Conservation (phyloP, 192 early-diverging fungal genomes). For the Coemansia sp. region DNA sequence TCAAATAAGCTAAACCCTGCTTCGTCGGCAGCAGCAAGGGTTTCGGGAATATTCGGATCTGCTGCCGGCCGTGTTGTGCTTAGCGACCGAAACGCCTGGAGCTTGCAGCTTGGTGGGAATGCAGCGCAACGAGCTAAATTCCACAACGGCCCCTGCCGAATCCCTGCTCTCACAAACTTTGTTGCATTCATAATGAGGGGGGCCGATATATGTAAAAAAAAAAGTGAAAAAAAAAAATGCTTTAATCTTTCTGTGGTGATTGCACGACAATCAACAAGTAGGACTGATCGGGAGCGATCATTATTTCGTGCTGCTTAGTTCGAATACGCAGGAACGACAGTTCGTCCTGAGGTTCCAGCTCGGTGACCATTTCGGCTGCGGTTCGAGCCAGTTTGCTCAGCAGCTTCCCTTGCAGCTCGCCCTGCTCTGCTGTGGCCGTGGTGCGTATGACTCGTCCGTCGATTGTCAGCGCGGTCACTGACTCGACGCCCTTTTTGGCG, state of each 20-base stretch:
- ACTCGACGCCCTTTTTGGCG: conserved; percentile 87
- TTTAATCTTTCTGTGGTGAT: conserved; percentile 37
- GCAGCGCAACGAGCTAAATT: too few relatives aligned
- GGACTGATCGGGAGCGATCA: conserved; percentile 77
- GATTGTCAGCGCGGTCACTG: conserved; percentile 86
- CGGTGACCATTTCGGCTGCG: conserved; percentile 69
- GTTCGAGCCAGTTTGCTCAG: conserved; percentile 80
- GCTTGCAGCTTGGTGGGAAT: too few relatives aligned
- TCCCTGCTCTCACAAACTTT: neutral
- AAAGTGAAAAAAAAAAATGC: conserved; percentile 1
- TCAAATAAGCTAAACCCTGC: neutral
- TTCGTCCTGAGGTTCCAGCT: conserved; percentile 91
- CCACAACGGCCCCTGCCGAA: too few relatives aligned
- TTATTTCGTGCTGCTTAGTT: conserved; percentile 94
- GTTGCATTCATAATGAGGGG: conserved; percentile 2
- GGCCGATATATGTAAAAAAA: neutral
- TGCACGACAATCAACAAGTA: conserved; percentile 50
- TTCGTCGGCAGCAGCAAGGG: too few relatives aligned
- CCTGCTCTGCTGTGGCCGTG: conserved; percentile 75
- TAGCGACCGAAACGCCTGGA: too few relatives aligned
- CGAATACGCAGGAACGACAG: conserved; percentile 90
- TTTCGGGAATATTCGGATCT: too few relatives aligned
- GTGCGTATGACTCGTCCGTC: conserved; percentile 90
- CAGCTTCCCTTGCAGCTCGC: conserved; percentile 78
- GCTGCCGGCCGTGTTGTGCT: too few relatives aligned